These are phyloP conservation scores for Podospora didyma DNA, from an alignment of 495 filamentous ascomycete genomes.

Conservation along the genomic window DNA sequence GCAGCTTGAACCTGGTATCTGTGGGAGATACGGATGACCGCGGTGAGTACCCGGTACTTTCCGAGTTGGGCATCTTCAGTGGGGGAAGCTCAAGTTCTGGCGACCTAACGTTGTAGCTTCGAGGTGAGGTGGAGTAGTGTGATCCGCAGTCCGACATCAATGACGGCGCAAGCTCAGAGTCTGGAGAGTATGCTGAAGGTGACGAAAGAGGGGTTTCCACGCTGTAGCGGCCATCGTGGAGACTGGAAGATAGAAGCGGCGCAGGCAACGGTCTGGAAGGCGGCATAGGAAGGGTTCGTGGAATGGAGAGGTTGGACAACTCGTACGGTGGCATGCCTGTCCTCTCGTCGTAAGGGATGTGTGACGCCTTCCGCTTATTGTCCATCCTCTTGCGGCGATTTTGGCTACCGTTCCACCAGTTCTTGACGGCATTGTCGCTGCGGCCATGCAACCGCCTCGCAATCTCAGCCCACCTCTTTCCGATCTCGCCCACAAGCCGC, in stretches of 20 bases:
- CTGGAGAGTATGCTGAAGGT: slow-evolving; percentile 19
- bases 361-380: slow-evolving; percentile 12
- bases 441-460: slow-evolving; percentile 79
- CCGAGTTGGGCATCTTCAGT: slow-evolving; percentile 9
- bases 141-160: slow-evolving; percentile 26
- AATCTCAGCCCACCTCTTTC: slow-evolving; percentile 94
- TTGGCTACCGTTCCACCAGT: slow-evolving; percentile 98
- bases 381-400: slow-evolving; percentile 58
- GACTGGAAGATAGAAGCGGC: slow-evolving; percentile 18
- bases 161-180: slow-evolving; percentile 22
- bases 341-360: slow-evolving; percentile 3
- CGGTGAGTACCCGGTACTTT: background rate
- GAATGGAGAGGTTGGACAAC: slow-evolving; percentile 1
- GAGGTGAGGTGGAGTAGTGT: slow-evolving; percentile 14
- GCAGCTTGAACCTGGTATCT: background rate
- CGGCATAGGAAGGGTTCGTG: slow-evolving; percentile 6
- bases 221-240: slow-evolving; percentile 13
- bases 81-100: slow-evolving; percentile 10
- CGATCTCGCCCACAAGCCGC: slow-evolving; percentile 72
- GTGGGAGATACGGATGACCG: slow-evolving; percentile 1
- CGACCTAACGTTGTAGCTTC: background rate
- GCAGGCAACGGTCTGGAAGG: slow-evolving; percentile 8
- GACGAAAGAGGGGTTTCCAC: slow-evolving; percentile 1
- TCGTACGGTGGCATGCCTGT: background rate
- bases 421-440: slow-evolving; percentile 98